Conservation (phyloP, 2,329 filamentous ascomycete genomes). For the Elsinoe batatas region DNA sequence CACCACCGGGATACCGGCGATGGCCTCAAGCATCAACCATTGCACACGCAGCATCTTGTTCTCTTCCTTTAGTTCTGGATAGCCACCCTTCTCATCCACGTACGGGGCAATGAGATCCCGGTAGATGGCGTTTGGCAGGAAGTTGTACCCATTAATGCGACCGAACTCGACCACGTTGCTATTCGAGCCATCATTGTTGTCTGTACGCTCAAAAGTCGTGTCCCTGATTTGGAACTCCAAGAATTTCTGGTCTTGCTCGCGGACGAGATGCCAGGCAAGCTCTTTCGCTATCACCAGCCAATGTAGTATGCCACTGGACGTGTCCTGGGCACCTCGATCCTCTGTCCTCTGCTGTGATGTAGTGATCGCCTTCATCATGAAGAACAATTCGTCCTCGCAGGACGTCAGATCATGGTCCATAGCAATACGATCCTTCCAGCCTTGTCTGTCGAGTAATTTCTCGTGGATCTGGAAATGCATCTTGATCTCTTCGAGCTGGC, state of each 20-base stretch:
- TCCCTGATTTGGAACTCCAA: constrained; percentile 89
- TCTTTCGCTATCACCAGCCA: constrained; percentile 93
- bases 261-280: constrained; percentile 94
- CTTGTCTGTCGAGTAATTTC: constrained; percentile 72
- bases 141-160: constrained; percentile 77
- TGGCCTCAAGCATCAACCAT: constrained; percentile 97
- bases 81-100: constrained; percentile 51
- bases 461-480: constrained; percentile 89
- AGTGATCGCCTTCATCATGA: constrained; percentile 99
- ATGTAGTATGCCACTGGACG: constrained; percentile 66
- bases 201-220: constrained; percentile 86
- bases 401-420: constrained; percentile 80
- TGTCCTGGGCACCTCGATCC: constrained; percentile 55
- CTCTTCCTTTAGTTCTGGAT: constrained; percentile 50
- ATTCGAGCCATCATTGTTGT: constrained; percentile 95
- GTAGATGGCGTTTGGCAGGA: constrained; percentile 83
- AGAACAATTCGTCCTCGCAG: constrained; percentile 96
- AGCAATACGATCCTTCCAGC: constrained; percentile 83
- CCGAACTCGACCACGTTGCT: constrained; percentile 85
- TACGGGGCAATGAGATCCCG: constrained; percentile 94
- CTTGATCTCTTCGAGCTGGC: constrained; percentile 93
- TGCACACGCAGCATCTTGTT: constrained; percentile 86
- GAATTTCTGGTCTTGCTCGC: constrained; percentile 74
- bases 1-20: constrained; percentile 93
- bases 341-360: constrained; percentile 81